These are phyloP conservation scores for Alternaria sp. DNA, from an alignment of 2,329 filamentous ascomycete genomes.

Conservation along the genomic window DNA sequence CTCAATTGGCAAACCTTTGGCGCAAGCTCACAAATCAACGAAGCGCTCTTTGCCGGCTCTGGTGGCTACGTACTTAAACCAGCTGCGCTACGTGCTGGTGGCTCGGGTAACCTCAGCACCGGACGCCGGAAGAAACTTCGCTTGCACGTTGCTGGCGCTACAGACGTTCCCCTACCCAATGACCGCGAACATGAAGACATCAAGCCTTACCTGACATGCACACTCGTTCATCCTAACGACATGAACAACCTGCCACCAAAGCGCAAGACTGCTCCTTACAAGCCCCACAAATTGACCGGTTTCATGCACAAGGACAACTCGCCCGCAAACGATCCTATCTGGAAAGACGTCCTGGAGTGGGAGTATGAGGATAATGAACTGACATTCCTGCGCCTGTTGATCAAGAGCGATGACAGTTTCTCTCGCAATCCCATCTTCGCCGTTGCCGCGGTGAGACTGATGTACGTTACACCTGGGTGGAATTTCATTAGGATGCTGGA, in stretches of 20 bases:
- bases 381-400: slow-evolving; percentile 67
- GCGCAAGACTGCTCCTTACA: slow-evolving; percentile 67
- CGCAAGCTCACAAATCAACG: slow-evolving; percentile 70
- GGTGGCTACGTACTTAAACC: slow-evolving; percentile 72
- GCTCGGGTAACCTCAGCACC: slow-evolving; percentile 57
- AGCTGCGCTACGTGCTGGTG: slow-evolving; percentile 62
- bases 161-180: slow-evolving; percentile 63
- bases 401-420: slow-evolving; percentile 72
- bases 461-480: slow-evolving; percentile 65
- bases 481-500: slow-evolving; percentile 70
- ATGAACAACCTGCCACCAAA: slow-evolving; percentile 60
- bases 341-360: slow-evolving; percentile 72
- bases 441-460: slow-evolving; percentile 65
- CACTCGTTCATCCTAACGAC: slow-evolving; percentile 65
- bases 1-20: slow-evolving; percentile 75
- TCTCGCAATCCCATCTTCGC: slow-evolving; percentile 67
- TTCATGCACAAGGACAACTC: slow-evolving; percentile 65
- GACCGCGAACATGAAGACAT: slow-evolving; percentile 57
- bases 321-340: slow-evolving; percentile 65
- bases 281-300: slow-evolving; percentile 64
- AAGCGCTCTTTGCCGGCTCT: slow-evolving; percentile 69
- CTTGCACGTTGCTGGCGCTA: slow-evolving; percentile 67
- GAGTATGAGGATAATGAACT: slow-evolving; percentile 72
- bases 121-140: slow-evolving; percentile 58
- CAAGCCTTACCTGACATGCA: slow-evolving; percentile 70